Base-by-base conservation (phyloP, 2,329 filamentous ascomycete genomes). In the Ilyonectria mors-panacis region DNA sequence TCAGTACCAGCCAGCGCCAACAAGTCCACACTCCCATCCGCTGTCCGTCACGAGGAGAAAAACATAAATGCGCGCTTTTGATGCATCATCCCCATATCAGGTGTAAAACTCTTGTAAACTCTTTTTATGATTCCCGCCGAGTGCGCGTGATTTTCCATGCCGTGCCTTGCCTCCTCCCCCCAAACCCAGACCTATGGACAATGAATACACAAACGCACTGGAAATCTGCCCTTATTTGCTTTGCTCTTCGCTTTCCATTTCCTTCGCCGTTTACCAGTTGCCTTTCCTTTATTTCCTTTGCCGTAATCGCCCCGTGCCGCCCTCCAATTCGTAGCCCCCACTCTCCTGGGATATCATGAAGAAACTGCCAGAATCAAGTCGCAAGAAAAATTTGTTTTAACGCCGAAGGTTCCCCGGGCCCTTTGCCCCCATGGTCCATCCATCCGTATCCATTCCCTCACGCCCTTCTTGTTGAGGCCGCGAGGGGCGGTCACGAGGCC, bases 271-370 rank as follows among this genome's bases (percentile, higher is more conserved):
- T 67, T 71, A 48, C 58, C 64, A 26, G 69, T 53, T 69, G 48
- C 67, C 61, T 59, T 65, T 64, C 62, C 71, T 47, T 63, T 66
- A 59, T 65, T 71, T 51, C 67, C 59, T 65, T 61, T 54, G 62
- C 73, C 73, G 55, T 68, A 73, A 68, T 68, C 65, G 73, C 68
- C 68, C 54, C 53, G 64, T 61, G 47, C 63, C 73, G 62, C 63
- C 63, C 35, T 55, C 63, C 69, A 55, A 68, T 71, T 66, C 70
- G 59, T 70, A 59, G 70, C 66, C 68, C 68, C 71, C 73, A 74
- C 73, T 74, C 64, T 65, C 63, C 47, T 75, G 70, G 70, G 73
- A 75, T 75, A 75, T 75, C 73, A 75, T 75, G 65, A 75, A 66
- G 63, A 58, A 65, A 73, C 70, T 68, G 70, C 66, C 68, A 73